Base-by-base conservation (phyloP, 768 basidiomycete genomes). In the Mycena venus region DNA sequence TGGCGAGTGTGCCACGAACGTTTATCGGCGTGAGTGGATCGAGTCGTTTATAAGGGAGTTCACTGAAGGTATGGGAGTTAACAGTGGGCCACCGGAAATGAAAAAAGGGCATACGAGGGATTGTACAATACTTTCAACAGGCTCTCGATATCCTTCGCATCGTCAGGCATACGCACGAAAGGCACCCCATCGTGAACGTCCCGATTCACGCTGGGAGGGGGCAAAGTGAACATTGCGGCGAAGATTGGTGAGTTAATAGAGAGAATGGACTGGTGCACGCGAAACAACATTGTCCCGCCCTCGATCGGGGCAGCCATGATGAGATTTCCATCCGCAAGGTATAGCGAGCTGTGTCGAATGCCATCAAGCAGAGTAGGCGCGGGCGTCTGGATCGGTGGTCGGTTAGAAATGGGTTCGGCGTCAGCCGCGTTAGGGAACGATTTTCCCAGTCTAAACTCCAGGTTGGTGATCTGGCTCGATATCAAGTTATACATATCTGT, bases 311-410 rank as follows among this genome's bases (percentile, higher is more conserved):
- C 82, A 23, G 79, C 81, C 23, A 84, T 69, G 15, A 84, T 79
- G 49, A 83, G 75, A 68, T 81, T 83, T 27, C 83, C 83, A 67
- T 84, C 83, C 34, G 78, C 74, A 63, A 78, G 79, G 73, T 83
- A 84, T 6, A 84, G 78, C 19, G 77, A 58, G 40, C 32, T 42
- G 59, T 75, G 73, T 10, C 73, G 62, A 51, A 2, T 78, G 78
- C 68, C 83, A 76, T 27, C 64, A 49, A 56, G 65, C 12, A 44
- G 21, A 15, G 36, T 6, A 19, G 55, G 27, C 29, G 11, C 36
- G 40, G 31, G 19, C 15, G 47, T n/a, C 21, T 25, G 34, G 51
- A 25, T 3, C 9, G 59, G 47, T 27, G 47, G 32, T 17, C 12
- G 47, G 51, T 17, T 36, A 32, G 63, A 31, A 36, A 36, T 65